Conservation (phyloP, 805 yeast genomes). For the Candida morakotiae region DNA sequence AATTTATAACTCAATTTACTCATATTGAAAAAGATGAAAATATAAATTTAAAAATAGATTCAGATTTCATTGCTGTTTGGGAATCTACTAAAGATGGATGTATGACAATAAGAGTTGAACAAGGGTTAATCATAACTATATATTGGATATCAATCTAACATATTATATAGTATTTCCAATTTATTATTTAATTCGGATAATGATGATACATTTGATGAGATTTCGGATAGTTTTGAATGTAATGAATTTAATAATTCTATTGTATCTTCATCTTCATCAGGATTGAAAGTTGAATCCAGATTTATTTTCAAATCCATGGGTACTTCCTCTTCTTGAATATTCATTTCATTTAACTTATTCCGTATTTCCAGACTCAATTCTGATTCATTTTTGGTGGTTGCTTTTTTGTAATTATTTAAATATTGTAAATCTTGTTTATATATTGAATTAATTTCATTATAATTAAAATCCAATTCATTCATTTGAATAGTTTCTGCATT, state of each 20-base stretch:
- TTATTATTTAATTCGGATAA: slow-evolving; percentile 14
- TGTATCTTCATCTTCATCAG: slow-evolving; percentile 17
- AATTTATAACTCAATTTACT: slow-evolving; percentile 49
- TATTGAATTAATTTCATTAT: slow-evolving; percentile 17
- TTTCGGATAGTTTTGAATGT: slow-evolving; percentile 12
- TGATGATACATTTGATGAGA: slow-evolving; percentile 11
- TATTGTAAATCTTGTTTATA: slow-evolving; percentile 31
- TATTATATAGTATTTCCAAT: slow-evolving; percentile 15
- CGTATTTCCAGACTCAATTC: slow-evolving; percentile 13
- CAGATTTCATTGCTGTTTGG: slow-evolving; percentile 54
- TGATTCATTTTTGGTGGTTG: slow-evolving; percentile 12
- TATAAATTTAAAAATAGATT: slow-evolving; percentile 20
- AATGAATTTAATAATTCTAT: slow-evolving; percentile 13
- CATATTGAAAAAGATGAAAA: slow-evolving; percentile 20
- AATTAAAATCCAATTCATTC: slow-evolving; percentile 25
- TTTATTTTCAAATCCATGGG: background rate
- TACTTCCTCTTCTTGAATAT: slow-evolving; percentile 1
- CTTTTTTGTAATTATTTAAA: slow-evolving; percentile 25
- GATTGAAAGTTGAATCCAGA: slow-evolving; percentile 7
- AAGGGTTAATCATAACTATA: slow-evolving; percentile 10
- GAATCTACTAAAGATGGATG: slow-evolving; percentile 54
- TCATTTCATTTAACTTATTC: slow-evolving; percentile 7
- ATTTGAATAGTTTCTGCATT: slow-evolving; percentile 39
- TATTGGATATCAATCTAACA: slow-evolving; percentile 18
- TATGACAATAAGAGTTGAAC: slow-evolving; percentile 27